These are phyloP conservation scores for Xylariaceae sp. DNA, from an alignment of 2,329 filamentous ascomycete species.

Conservation along the genomic window DNA sequence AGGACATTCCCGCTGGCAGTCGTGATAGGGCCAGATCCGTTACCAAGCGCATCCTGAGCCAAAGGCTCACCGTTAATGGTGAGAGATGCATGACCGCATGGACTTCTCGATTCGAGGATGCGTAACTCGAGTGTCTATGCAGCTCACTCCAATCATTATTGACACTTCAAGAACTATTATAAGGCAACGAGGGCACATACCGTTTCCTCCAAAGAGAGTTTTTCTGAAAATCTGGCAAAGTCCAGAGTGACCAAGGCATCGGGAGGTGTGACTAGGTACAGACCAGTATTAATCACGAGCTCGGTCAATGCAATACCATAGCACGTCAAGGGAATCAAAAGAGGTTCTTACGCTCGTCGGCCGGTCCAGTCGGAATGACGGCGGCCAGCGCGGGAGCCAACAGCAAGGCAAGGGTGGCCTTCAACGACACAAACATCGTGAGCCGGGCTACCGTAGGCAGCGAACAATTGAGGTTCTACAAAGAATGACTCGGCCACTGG, in stretches of 20 bases:
- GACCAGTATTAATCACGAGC: neutral
- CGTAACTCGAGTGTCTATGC: slow-evolving; percentile 38
- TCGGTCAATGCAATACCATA: slow-evolving; percentile 1
- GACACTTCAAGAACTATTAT: neutral
- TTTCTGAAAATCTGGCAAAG: slow-evolving; percentile 15
- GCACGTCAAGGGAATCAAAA: slow-evolving; percentile 4
- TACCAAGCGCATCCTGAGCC: slow-evolving; percentile 35
- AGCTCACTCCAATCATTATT: slow-evolving; percentile 9
- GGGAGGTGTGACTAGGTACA: slow-evolving; percentile 13
- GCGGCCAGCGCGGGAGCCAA: slow-evolving; percentile 35
- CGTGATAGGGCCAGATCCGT: slow-evolving; percentile 40
- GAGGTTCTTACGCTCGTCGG: slow-evolving; percentile 16
- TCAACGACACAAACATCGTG: slow-evolving; percentile 33
- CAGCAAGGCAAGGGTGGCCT: slow-evolving; percentile 29
- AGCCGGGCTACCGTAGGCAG: slow-evolving; percentile 16
- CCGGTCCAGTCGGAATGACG: slow-evolving; percentile 21
- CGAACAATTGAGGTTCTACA: slow-evolving; percentile 1
- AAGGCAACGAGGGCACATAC: slow-evolving; percentile 18
- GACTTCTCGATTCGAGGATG: slow-evolving; percentile 40
- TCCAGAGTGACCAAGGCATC: slow-evolving; percentile 27
- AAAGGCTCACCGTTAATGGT: slow-evolving; percentile 44
- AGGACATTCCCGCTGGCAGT: slow-evolving; percentile 37
- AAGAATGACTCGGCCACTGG: slow-evolving; percentile 4
- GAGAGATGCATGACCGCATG: slow-evolving; percentile 45
- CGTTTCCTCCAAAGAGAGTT: slow-evolving; percentile 17